Percentiles rank a stretch among this genome's conserved stretches.
Conservation (phyloP, 805 yeast genomes). For the Schwanniomyces polymorphus region DNA sequence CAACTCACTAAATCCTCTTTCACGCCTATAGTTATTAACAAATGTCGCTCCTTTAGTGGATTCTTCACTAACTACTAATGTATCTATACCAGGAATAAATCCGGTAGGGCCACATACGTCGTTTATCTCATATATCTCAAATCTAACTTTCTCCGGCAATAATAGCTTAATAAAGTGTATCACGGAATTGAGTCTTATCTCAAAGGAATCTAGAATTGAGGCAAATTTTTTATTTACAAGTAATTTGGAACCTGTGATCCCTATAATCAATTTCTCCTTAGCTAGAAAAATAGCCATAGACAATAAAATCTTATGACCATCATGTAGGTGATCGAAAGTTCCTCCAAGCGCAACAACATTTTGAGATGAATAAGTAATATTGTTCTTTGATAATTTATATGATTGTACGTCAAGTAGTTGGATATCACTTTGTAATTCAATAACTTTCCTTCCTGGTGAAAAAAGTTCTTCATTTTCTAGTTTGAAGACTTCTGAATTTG, state of each 20-base stretch:
- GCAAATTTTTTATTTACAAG: conserved; percentile 73
- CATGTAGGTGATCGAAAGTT: conserved; percentile 94
- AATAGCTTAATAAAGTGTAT: conserved; percentile 43
- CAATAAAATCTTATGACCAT: conserved; percentile 86
- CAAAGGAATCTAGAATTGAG: conserved; percentile 61
- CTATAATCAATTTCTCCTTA: conserved; percentile 59
- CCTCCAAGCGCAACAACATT: conserved; percentile 78
- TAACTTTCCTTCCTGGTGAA: background rate
- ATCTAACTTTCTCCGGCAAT: conserved; percentile 46
- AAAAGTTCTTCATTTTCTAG: background rate
- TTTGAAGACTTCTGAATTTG: background rate
- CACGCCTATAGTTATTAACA: conserved; percentile 65
- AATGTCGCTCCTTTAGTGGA: conserved; percentile 71
- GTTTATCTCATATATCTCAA: conserved; percentile 62
- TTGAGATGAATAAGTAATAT: conserved; percentile 1
- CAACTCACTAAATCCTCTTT: conserved; percentile 54
- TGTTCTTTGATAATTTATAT: background rate
- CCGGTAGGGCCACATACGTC: conserved; percentile 97
- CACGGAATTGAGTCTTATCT: conserved; percentile 49
- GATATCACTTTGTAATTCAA: background rate
- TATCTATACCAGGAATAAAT: conserved; percentile 66
- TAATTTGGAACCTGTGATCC: conserved; percentile 77
- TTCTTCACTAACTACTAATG: conserved; percentile 79
- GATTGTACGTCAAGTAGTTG: too few species aligned
- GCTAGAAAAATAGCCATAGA: conserved; percentile 71